phyloP scores from a whole-genome alignment of 2,329 filamentous ascomycete species.

The Cadophora gregata region DNA sequence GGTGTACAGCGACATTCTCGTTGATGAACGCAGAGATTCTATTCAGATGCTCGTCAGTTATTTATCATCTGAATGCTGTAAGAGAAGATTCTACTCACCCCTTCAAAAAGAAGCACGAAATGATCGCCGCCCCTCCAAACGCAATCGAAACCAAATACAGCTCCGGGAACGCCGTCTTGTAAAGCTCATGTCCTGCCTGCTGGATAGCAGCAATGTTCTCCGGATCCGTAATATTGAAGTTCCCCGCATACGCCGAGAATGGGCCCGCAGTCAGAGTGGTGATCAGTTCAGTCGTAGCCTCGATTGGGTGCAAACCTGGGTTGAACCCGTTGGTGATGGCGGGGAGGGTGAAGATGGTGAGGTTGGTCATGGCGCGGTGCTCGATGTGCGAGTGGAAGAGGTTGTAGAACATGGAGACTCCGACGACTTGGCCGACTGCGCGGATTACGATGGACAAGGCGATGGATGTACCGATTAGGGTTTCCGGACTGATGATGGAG shows the following conservation, averaged over 20 bases:
- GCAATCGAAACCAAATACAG: slow-evolving; percentile 67
- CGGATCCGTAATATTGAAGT: slow-evolving; percentile 16
- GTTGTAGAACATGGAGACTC: slow-evolving; percentile 59
- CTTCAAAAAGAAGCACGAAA: slow-evolving; percentile 60
- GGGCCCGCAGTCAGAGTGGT: slow-evolving; percentile 58
- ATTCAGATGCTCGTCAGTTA: not conserved
- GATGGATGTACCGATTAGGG: slow-evolving; percentile 72
- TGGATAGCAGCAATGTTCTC: slow-evolving; percentile 52
- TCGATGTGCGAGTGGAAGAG: slow-evolving; percentile 49
- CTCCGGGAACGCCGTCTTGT: slow-evolving; percentile 61
- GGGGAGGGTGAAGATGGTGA: slow-evolving; percentile 25
- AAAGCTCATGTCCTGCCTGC: slow-evolving; percentile 60
- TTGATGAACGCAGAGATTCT: slow-evolving; percentile 10
- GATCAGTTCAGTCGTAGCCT: slow-evolving; percentile 40
- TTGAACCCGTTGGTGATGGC: slow-evolving; percentile 35
- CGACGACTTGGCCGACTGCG: slow-evolving; percentile 64
- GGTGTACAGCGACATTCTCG: slow-evolving; percentile 6
- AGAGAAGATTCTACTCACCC: not conserved
- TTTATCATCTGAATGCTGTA: not conserved
- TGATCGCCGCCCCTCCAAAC: slow-evolving; percentile 61
- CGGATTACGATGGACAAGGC: slow-evolving; percentile 73
- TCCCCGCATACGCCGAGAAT: slow-evolving; percentile 5
- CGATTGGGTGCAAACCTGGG: slow-evolving; percentile 25
- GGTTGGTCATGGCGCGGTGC: not conserved
- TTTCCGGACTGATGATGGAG: slow-evolving; percentile 72